Evolutionary conservation across 208 protist species (phyloP), one percentile per base, ranked within the genome.

Genomic region (Naegleria gruberi): DNA sequence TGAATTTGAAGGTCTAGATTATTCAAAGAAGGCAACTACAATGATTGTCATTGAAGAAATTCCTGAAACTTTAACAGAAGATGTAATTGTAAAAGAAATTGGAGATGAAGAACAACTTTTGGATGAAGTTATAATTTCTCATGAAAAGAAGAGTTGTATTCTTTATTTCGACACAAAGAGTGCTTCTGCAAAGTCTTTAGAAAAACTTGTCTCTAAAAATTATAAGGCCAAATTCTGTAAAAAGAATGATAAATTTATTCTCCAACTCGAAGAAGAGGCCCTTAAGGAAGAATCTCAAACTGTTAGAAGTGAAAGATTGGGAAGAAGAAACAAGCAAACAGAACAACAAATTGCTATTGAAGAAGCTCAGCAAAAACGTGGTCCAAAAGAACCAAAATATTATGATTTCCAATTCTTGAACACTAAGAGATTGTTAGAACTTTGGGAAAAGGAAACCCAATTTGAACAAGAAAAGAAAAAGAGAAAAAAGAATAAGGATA

Each of bases 1-100:
- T 92, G 94, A 98, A 51, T 99, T 98, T 91, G 97, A 99, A 82
- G 97, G 98, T 55, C 93, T 98, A 4, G 97, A 97, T 91, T 98
- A 95, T 93, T 89, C 55, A 44, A 37, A 82, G 23, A 94, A 95
- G 85, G 82, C 90, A 12, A 95, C 94, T 4, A 92, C 91, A 0
- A 55, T 7, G 4, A 46, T 92, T 37, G 45, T 89, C 6, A 44
- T 92, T 40, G 57, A 91, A n/a, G 42, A 81, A 12, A 17, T 43
- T 55, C 7, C 10, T 8, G 85, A 89, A 2, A 12, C 7, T 17
- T 30, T 26, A 7, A 89, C 15, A 6, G 85, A 89, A 44, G 46
- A 74, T 5, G 3, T 4, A 2, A 6, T 74, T 34, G 12, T 45
- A 51, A 57, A 73, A 30, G 85, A 43, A 4, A 12, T 23, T 55